Evolutionary conservation across 1,284 basidiomycete species (phyloP), one percentile per base, ranked within the genome.

Genomic region (Chiua sp.): DNA sequence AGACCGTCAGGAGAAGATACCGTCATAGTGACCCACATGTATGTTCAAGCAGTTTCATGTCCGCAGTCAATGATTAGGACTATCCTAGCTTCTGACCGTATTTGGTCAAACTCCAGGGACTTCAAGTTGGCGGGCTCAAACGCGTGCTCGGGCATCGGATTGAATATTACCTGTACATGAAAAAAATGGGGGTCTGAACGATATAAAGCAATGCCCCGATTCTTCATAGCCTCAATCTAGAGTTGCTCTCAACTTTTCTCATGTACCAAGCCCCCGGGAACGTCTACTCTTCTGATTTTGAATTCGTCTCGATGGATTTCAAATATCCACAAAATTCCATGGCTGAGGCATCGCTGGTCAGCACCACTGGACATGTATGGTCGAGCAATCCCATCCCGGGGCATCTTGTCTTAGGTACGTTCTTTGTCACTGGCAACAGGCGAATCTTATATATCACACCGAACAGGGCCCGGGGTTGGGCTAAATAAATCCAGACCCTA

Each of bases 401-500:
- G 3, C 55, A 56, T 47, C 23, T 57, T 1, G 18, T 18, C 35
- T 58, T 56, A 20, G 51, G 49, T 22, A 11, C 11, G 30, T 20
- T 37, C 26, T 51, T 53, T 10, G 0, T 7, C 1, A 2, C 26
- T 39, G 47, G 22, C 30, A 10, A 30, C 10, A 26, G 10, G 57
- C 57, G 50, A 54, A 56, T 32, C 4, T 16, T 37, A 37, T 35
- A 35, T 35, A 8, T 12, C 20, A 33, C 20, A 26, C 4, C 3
- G 2, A 13, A 39, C 28, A 23, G 26, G 18, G n/a, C n/a, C n/a
- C n/a, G n/a, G n/a, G 0, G 30, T 10, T 15, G 22, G 57, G 7
- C 55, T 67, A 32, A 69, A 16, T 3, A 7, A 2, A 37, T 16
- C n/a, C 37, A 59, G 66, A 32, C 30, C 11, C 5, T 49, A 11